Percentiles rank a stretch among this genome's conserved stretches.
Conservation (phyloP, 139 green algal species). For the Haematococcus lacustris region DNA sequence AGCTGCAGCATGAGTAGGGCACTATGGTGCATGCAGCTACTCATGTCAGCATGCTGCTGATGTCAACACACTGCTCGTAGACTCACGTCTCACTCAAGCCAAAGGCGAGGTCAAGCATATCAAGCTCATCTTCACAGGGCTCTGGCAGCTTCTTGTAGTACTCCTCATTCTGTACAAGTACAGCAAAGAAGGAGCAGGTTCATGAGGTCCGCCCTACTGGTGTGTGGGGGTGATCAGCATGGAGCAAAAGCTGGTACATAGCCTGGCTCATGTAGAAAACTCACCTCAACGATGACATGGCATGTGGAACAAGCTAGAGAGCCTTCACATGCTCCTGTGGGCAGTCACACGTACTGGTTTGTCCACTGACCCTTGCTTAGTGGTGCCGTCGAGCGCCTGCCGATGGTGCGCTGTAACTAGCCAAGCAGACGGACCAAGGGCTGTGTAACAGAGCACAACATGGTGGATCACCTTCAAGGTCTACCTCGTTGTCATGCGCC, state of each 20-base stretch:
- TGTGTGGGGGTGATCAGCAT: background rate
- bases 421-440: too few relatives aligned
- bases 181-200: background rate
- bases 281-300: conserved; percentile 86
- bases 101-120: conserved; percentile 99
- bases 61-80: too few relatives aligned
- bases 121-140: conserved; percentile 93
- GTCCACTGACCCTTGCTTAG: too few relatives aligned
- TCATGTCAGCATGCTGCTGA: too few relatives aligned
- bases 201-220: too few relatives aligned
- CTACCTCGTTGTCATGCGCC: conserved; percentile 95
- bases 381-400: too few relatives aligned
- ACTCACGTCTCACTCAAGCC: conserved; percentile 90
- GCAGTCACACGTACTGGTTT: background rate
- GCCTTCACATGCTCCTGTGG: conserved; percentile 86
- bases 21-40: too few relatives aligned
- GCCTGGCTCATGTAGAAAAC: background rate
- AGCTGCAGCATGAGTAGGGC: too few relatives aligned
- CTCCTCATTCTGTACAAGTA: conserved; percentile 55
- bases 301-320: conserved; percentile 97
- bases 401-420: too few relatives aligned
- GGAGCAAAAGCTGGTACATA: background rate
- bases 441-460: too few relatives aligned
- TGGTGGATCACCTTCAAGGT: conserved; percentile 96
- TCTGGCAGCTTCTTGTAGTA: conserved; percentile 84